Conservation (phyloP, 768 basidiomycete species). For the Asterophora lycoperdoides region DNA sequence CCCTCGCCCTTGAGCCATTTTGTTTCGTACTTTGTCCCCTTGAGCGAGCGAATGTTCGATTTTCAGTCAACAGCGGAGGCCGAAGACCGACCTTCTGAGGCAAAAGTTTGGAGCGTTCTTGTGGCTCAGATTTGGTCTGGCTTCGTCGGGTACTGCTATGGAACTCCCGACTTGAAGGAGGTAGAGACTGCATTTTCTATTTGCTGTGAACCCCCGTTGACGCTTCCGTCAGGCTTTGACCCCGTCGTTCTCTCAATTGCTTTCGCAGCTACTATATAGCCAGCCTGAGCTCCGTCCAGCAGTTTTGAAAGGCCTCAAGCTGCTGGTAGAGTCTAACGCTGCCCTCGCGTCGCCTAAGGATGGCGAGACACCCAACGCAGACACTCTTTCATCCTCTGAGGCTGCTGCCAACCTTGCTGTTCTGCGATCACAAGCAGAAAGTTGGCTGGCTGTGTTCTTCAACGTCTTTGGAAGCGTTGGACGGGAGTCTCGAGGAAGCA, state of each 20-base stretch:
- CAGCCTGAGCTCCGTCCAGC: slow-evolving; percentile 81
- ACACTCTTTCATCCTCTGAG: slow-evolving; percentile 47
- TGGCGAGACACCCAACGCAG: slow-evolving; percentile 24
- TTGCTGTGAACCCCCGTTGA: slow-evolving; percentile 2
- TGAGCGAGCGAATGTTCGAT: slow-evolving; percentile 92
- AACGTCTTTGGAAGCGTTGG: slow-evolving; percentile 90
- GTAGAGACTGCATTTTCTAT: slow-evolving; percentile 33
- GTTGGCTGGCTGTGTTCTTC: slow-evolving; percentile 93
- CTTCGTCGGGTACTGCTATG: slow-evolving; percentile 86
- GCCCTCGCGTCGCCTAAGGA: slow-evolving; percentile 40
- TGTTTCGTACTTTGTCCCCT: slow-evolving; percentile 83
- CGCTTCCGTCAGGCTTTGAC: slow-evolving; percentile 57
- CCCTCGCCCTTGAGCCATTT: slow-evolving; percentile 83
- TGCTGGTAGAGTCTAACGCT: slow-evolving; percentile 77
- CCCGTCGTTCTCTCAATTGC: slow-evolving; percentile 57
- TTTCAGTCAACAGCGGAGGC: slow-evolving; percentile 76
- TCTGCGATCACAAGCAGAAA: slow-evolving; percentile 76
- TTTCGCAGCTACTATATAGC: slow-evolving; percentile 89
- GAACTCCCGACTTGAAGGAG: slow-evolving; percentile 67
- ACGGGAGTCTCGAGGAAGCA: slow-evolving; percentile 67
- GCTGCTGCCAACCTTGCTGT: slow-evolving; percentile 67
- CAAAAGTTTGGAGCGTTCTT: slow-evolving; percentile 93
- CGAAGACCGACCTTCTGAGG: slow-evolving; percentile 73
- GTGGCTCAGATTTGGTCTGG: slow-evolving; percentile 93
- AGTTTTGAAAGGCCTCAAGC: slow-evolving; percentile 76